Evolutionary conservation across 2,329 filamentous ascomycete species (phyloP), one percentile per base, ranked within the genome.

Genomic region (Xylaria hypoxylon): DNA sequence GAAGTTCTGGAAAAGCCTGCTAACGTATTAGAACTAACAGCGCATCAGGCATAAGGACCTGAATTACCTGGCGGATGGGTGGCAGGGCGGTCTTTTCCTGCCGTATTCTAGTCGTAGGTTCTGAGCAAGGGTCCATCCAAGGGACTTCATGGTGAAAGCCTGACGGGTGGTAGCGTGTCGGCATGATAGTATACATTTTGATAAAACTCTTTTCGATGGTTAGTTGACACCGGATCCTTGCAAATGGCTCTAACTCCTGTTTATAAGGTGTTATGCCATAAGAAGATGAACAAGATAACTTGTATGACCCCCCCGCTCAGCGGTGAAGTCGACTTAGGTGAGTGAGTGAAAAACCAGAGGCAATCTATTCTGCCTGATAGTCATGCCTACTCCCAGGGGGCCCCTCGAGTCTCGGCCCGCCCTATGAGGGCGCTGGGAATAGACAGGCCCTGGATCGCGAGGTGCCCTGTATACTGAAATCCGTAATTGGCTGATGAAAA

Each of bases 61-160:
- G 7, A 53, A 59, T 64, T 82, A 86, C 85, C 82, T 86, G 82
- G 70, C 83, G 80, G 56, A 87, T 86, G 1, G 85, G 83, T 22
- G 85, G 85, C 24, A 87, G 78, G 40, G 80, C 80, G 33, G 84
- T 74, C 64, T 77, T 75, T 67, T 81, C 79, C n/a, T 75, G 74
- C 59, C 77, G 78, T 52, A 78, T 76, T 44, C 78, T 78, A 31
- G 76, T 73, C 19, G 76, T 74, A 38, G 76, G 78, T 33, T 81
- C 80, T 35, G 77, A 72, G 59, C 79, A 75, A 67, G 73, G 64
- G 35, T 78, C 73, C 59, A 81, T 79, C 82, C 81, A 84, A 19
- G 76, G 71, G 38, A 77, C 77, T 35, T 81, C 79, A 58, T 76
- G 77, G 68, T 77, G 77, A 71, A 83, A 84, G 38, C 76, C 76